Evolutionary conservation across 202 grass and related monocot genomes (phyloP).

Genomic region (Musa balbisiana): DNA sequence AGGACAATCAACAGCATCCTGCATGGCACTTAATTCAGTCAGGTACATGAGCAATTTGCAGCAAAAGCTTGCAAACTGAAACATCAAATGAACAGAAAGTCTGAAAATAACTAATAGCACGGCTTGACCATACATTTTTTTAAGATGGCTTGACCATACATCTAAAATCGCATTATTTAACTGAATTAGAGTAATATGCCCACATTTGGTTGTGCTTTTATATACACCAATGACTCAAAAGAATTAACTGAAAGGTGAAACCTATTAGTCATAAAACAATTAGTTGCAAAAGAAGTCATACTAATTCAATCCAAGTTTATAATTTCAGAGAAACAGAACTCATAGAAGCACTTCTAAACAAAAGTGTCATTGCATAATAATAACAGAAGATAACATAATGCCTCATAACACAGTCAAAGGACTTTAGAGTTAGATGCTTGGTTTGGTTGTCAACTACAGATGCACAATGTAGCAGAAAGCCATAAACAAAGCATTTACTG

Average conservation of each 20-base stretch:
- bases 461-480: not conserved
- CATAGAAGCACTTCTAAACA: not conserved
- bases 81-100: not conserved
- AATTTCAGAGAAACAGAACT: not conserved
- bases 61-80: not conserved
- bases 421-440: not conserved
- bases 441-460: not conserved
- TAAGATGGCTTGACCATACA: not conserved
- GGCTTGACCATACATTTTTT: not conserved
- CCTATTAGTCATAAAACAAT: not conserved
- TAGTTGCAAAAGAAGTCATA: not conserved
- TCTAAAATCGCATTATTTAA: not conserved
- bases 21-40: slow-evolving; percentile 1
- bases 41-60: not conserved
- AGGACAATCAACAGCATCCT: slow-evolving; percentile 97
- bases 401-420: not conserved
- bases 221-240: too few relatives aligned
- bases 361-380: too few relatives aligned
- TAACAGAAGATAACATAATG: too few relatives aligned
- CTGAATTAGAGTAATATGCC: not conserved
- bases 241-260: too few relatives aligned
- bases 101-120: not conserved
- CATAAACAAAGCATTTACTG: not conserved
- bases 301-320: not conserved
- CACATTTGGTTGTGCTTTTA: too few relatives aligned